phyloP scores from a whole-genome alignment of 768 basidiomycete genomes.

The Thelephora aurantiotincta region DNA sequence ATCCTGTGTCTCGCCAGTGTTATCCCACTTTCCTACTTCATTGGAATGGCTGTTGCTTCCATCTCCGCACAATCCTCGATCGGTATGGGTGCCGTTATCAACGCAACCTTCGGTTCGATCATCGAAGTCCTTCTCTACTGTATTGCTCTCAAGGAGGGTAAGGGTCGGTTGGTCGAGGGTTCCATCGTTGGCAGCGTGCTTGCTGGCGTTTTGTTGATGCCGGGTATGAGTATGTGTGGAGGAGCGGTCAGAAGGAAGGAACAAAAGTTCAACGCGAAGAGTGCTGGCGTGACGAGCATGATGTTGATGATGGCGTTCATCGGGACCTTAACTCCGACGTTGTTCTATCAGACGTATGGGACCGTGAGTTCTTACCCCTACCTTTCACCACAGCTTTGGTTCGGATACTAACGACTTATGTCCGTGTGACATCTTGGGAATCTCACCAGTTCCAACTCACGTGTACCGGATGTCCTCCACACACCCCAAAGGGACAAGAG shows the following conservation, averaged over 20 bases:
- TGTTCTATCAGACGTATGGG: conserved; percentile 98
- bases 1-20: conserved; percentile 75
- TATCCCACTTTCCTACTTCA: conserved; percentile 97
- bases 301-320: conserved; percentile 99
- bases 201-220: conserved; percentile 94
- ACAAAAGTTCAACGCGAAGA: conserved; percentile 98
- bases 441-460: conserved; percentile 66
- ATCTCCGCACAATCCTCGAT: conserved; percentile 98
- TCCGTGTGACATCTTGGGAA: conserved; percentile 2
- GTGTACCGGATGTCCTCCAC: conserved; percentile 64
- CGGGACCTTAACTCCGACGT: conserved; percentile 83
- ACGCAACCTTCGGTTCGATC: conserved; percentile 96
- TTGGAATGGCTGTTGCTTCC: conserved; percentile 98
- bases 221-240: conserved; percentile 89
- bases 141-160: conserved; percentile 81
- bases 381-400: conserved; percentile 1
- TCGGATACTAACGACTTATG: conserved; percentile 1
- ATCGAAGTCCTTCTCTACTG: conserved; percentile 91
- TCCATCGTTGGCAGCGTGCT: conserved; percentile 91
- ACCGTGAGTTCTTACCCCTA: conserved; percentile 49
- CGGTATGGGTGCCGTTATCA: conserved; percentile 99
- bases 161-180: conserved; percentile 91
- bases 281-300: conserved; percentile 96
- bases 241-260: conserved; percentile 86
- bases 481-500: conserved; percentile 12